A percentile compares a stretch with the other conserved stretches of the same genome.
Evolutionary conservation across 2,329 filamentous ascomycete species (phyloP).

Genomic region (Colletotrichum cordylinicola): DNA sequence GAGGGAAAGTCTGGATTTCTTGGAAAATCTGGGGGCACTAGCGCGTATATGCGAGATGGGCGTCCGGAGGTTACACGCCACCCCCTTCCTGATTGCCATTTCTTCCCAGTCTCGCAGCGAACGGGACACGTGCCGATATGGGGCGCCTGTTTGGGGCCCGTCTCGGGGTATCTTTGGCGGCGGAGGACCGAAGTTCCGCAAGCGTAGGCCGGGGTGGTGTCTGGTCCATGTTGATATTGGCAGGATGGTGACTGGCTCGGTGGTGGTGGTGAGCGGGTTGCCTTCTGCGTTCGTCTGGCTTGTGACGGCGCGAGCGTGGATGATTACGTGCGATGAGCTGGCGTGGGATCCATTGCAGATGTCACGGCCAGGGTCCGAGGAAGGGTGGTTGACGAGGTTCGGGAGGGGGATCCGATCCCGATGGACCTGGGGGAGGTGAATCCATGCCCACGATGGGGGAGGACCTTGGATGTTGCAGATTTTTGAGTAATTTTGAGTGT

Average conservation of each 20-base stretch:
- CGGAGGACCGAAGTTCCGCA: background rate
- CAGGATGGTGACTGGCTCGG: background rate
- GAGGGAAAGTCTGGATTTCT: background rate
- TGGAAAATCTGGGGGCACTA: slow-evolving; percentile 7
- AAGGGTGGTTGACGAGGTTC: background rate
- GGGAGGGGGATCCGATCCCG: background rate
- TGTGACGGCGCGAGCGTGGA: background rate
- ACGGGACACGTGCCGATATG: background rate
- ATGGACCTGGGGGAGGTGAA: background rate
- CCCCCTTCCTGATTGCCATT: background rate
- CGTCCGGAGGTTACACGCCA: slow-evolving; percentile 10
- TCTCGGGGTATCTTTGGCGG: background rate
- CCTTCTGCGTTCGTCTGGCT: background rate
- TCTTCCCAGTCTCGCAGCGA: background rate
- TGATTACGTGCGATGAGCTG: background rate
- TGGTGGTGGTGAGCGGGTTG: background rate
- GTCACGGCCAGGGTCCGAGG: background rate
- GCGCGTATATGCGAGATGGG: slow-evolving; percentile 16
- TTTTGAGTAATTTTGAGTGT: background rate
- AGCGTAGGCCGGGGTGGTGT: background rate
- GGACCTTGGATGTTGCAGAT: background rate
- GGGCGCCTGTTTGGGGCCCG: background rate
- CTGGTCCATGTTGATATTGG: background rate
- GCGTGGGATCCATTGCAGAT: background rate
- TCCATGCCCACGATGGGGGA: background rate